Evolutionary conservation across 108 stramenopile genomes (phyloP).

Genomic region (Nitzschia sp.): DNA sequence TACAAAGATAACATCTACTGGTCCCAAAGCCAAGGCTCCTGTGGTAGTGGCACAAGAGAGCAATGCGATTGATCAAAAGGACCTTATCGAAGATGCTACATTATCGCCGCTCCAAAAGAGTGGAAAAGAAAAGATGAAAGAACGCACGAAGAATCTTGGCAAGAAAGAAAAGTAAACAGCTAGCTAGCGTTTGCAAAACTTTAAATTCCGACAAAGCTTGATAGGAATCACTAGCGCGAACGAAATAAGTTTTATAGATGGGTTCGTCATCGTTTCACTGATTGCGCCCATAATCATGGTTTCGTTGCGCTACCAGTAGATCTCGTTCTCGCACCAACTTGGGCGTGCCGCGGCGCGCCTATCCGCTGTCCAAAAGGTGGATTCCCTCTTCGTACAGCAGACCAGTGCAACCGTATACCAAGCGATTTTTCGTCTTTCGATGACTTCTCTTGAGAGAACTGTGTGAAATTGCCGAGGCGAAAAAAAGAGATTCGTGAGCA

Average conservation of each 20-base stretch:
- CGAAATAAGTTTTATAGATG: too few relatives aligned
- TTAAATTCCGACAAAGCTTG: background rate
- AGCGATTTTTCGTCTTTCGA: background rate
- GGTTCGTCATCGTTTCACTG: too few relatives aligned
- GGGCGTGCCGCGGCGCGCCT: too few relatives aligned
- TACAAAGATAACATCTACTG: background rate
- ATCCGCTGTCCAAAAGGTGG: too few relatives aligned
- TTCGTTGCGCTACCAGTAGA: too few relatives aligned
- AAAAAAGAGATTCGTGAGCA: background rate
- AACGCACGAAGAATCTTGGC: constrained; percentile 58
- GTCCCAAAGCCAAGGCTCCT: constrained; percentile 11
- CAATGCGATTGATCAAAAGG: constrained; percentile 63
- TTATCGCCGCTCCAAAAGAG: constrained; percentile 64
- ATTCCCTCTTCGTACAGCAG: too few relatives aligned
- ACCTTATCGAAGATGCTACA: constrained; percentile 59
- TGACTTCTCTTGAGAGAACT: background rate
- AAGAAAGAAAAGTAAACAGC: constrained; percentile 10
- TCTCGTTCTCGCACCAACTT: too few relatives aligned
- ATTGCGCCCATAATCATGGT: too few relatives aligned
- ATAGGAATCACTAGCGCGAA: too few relatives aligned
- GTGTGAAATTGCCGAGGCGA: background rate
- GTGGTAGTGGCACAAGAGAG: constrained; percentile 46
- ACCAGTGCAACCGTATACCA: too few relatives aligned
- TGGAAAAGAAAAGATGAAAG: constrained; percentile 77
- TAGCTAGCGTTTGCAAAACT: too few relatives aligned